Evolutionary conservation across 352 stramenopile genomes (phyloP), one percentile per base, ranked within the genome.

Genomic region (Globisporangium yorkense): DNA sequence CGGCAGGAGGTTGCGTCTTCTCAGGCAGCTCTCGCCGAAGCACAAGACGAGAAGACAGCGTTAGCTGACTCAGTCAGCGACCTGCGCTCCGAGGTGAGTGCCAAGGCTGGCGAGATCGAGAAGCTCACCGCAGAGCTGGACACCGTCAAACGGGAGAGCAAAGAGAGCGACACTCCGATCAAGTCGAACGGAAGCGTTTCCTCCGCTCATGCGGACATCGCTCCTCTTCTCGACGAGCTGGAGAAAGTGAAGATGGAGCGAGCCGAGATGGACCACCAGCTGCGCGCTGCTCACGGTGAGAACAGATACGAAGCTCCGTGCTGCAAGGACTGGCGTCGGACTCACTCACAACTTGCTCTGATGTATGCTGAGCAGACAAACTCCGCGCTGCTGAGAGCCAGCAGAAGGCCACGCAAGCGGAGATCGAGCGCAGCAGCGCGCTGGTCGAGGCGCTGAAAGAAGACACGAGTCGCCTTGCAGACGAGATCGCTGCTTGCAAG

Each of bases 161-260:
- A 41, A 41, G 35, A 12, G 35, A 41, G 12, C 12, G 35, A 9
- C 8, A 16, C 35, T 41, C 35, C 9, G 8, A 41, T 16, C 18
- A 15, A 13, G 43, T 5, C n/a, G 43, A 48, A 21, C 43, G 18
- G 43, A 3, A 48, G 43, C 43, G n/a, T 15, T 9, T 20, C 20
- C 13, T 18, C 40, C n/a, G 43, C 7, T 37, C 33, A 6, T 9
- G 43, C n/a, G 1, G 60, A 67, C 39, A 13, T 84, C 24, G 56
- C 59, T 8, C 43, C 68, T 0, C 62, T 88, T 16, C 65, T 87
- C 56, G 66, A 79, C 50, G 74, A 92, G 47, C 63, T 92, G 5
- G 77, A 92, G 33, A 70, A 66, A 27, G 74, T 87, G 27, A 89
- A 88, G 46, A 48, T 88, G 18, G 67, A 74, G 48, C 74, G 58